Conservation (phyloP, 2,329 filamentous ascomycete genomes). For the Trichoderma sp. region DNA sequence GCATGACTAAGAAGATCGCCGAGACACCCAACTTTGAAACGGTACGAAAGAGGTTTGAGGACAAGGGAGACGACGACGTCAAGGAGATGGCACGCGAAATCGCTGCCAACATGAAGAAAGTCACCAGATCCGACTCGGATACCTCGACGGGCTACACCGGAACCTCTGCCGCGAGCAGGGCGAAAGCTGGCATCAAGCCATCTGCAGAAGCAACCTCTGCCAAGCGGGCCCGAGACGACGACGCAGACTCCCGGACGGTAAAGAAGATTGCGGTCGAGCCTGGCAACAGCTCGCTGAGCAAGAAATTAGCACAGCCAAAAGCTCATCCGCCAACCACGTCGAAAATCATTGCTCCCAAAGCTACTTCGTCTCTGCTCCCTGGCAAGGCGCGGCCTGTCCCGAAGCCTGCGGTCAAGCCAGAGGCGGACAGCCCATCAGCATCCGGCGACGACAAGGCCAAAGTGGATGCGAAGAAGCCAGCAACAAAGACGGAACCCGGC, state of each 20-base stretch:
- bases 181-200: conserved; percentile 41
- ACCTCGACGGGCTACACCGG: conserved; percentile 44
- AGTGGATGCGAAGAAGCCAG: conserved; percentile 35
- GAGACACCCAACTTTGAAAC: conserved; percentile 68
- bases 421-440: conserved; percentile 37
- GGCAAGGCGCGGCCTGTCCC: conserved; percentile 51
- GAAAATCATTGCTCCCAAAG: conserved; percentile 40
- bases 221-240: conserved; percentile 47
- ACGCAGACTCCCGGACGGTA: conserved; percentile 44
- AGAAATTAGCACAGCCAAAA: conserved; percentile 46
- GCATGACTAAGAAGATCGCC: conserved; percentile 62
- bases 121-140: conserved; percentile 43
- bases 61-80: conserved; percentile 65
- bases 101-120: conserved; percentile 50
- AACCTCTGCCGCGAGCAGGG: conserved; percentile 45
- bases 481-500: conserved; percentile 30
- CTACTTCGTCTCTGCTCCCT: conserved; percentile 47
- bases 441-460: conserved; percentile 41
- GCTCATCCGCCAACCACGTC: conserved; percentile 37
- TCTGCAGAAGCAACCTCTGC: conserved; percentile 36
- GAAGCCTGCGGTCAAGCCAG: conserved; percentile 48
- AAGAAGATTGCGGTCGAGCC: conserved; percentile 50
- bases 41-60: conserved; percentile 64
- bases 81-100: conserved; percentile 64
- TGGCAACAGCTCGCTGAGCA: conserved; percentile 43